Base-by-base conservation (phyloP, 331 rosid genomes). In the Arachis monticola region DNA sequence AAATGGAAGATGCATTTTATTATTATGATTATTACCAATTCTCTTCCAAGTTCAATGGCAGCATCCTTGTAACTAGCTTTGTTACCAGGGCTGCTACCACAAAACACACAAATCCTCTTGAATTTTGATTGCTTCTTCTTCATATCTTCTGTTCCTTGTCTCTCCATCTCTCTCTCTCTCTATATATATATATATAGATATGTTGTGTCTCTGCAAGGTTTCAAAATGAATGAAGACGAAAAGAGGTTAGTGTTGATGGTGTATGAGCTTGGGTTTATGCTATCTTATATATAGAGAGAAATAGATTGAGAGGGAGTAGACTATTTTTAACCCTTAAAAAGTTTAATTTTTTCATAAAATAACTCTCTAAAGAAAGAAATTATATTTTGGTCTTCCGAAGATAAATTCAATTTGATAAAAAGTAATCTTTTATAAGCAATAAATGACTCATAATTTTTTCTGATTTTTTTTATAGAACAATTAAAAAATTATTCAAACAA, bases 51-150 rank as follows among this genome's bases (percentile, higher is more conserved):
- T 79, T 91, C 95, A 81, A 91, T 88, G 74, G 98, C 97, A 80
- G 98, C 95, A 42, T 93, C 98, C 74, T 86, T 87, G 65, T 93
- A 93, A 67, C 78, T 88, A 72, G 74, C 86, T 79, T 93, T 93
- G 72, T 91, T 93, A 51, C 98, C 97, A 0, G 93, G 90, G 72
- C 98, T 91, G 60, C 98, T 93, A 5, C 97, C 98, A 82, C 98
- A 93, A 80, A 93, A 93, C 11, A 93, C 98, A 84, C 98, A 91
- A 79, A 93, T 84, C 88, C 88, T 89, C 79, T 89, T 89, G 92
- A 93, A 93, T 76, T 87, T 91, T 10, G 98, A 87, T 72, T 17
- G 61, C 64, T 81, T 83, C 63, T 76, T 38, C 41, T 38, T 47
- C 51, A 47, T 80, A 66, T 90, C 86, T 7, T 90, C 86, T 7